Evolutionary conservation across 2,329 filamentous ascomycete genomes (phyloP), one percentile per base, ranked within the genome.

Genomic region (Diaporthe longicolla): DNA sequence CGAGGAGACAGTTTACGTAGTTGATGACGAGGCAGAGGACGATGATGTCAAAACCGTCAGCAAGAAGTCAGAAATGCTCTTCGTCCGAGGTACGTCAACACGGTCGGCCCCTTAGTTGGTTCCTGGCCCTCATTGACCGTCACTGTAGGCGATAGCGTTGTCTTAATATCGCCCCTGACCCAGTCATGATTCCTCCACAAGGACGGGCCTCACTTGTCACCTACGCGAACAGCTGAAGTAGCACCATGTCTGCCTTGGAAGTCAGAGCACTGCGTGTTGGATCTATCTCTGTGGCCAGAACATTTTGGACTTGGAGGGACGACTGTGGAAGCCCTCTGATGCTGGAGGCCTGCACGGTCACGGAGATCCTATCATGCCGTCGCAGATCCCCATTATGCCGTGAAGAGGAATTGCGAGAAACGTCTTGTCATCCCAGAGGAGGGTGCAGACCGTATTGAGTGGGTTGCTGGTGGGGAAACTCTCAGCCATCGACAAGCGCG

Each of bases 11-110:
- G 95, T 99, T 78, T 99, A 98, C 82, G 89, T 96, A 45, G 92
- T 97, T 6, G 95, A 98, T 75, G 93, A 95, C 19, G 94, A 97
- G 54, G 91, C 93, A 21, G 93, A 95, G 29, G 92, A 93, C 73
- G 93, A 96, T 73, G 90, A 91, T 37, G 87, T 95, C 79, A 94
- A 97, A 94, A 98, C 95, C 19, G 91, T 97, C 76, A 97, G 96
- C 86, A 97, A 97, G 85, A 97, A 98, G 84, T 97, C 95, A 57
- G 97, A 98, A 83, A 99, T 99, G 97, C 87, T 99, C 26, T 99
- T 99, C 83, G 96, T 99, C 74, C 89, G 97, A 94, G 96, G 95
- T 96, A 85, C 76, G 89, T 83, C n/a, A n/a, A 21, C 26, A 8
- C 50, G 11, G 52, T 11, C 7, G 1, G 21, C 7, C 29, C 68